Evolutionary conservation across 805 yeast species (phyloP).

Genomic region (Torulaspora gathmanii): DNA sequence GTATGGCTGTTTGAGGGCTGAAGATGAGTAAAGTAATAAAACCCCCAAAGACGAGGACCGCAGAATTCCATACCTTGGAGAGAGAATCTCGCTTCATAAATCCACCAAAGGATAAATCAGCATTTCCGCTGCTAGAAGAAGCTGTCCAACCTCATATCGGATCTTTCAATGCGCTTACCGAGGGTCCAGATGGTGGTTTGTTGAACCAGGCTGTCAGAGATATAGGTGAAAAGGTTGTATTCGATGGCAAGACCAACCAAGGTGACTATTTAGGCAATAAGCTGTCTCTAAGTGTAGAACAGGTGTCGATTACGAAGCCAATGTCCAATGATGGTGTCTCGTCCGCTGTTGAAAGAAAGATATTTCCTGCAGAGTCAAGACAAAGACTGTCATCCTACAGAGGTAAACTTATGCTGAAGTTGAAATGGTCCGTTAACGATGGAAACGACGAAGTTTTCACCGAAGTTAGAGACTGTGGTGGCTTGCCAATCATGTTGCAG

Average conservation of each 20-base stretch:
- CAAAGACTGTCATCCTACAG: conserved; percentile 83
- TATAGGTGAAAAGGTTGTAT: conserved; percentile 79
- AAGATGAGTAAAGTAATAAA: conserved; percentile 33
- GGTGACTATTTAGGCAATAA: conserved; percentile 75
- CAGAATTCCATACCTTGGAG: conserved; percentile 65
- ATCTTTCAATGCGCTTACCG: conserved; percentile 91
- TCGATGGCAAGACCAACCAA: conserved; percentile 51
- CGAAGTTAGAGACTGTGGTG: conserved; percentile 88
- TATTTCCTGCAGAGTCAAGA: conserved; percentile 83
- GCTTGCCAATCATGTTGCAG: conserved; percentile 84
- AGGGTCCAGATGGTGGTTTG: conserved; percentile 80
- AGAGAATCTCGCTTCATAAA: conserved; percentile 78
- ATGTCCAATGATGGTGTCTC: conserved; percentile 51
- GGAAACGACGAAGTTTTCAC: conserved; percentile 61
- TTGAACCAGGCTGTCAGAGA: conserved; percentile 82
- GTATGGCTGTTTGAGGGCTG: conserved; percentile 1
- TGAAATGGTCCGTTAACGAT: conserved; percentile 82
- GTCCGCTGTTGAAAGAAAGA: conserved; percentile 66
- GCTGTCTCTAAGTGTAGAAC: conserved; percentile 75
- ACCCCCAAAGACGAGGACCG: conserved; percentile 37
- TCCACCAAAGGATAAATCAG: conserved; percentile 84
- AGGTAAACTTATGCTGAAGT: conserved; percentile 70
- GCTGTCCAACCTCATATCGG: conserved; percentile 96
- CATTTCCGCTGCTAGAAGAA: conserved; percentile 74
- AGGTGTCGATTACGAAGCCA: conserved; percentile 84